Evolutionary conservation across 1,284 basidiomycete species (phyloP).

Genomic region (Austroboletus olivaceoglutinosus): DNA sequence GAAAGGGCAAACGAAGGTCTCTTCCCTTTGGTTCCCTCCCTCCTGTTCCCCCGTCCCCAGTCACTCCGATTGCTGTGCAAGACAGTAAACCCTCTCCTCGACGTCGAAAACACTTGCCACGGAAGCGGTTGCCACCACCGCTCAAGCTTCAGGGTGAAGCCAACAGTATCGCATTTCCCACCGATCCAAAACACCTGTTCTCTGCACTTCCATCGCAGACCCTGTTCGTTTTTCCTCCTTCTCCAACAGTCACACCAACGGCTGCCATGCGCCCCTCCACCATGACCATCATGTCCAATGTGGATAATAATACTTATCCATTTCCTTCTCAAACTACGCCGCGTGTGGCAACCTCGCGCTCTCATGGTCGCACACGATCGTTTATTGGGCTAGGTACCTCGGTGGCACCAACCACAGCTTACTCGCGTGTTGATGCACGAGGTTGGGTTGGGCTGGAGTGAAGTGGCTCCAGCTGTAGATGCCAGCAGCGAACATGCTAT

Average conservation of each 20-base stretch:
- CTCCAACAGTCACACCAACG: slow-evolving; percentile 52
- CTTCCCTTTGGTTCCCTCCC: slow-evolving; percentile 58
- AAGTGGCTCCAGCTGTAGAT: slow-evolving; percentile 9
- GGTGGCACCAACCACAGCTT: slow-evolving; percentile 76
- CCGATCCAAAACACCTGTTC: slow-evolving; percentile 17
- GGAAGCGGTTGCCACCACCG: slow-evolving; percentile 55
- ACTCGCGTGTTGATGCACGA: slow-evolving; percentile 75
- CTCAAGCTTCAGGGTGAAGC: slow-evolving; percentile 42
- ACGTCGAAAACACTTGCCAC: slow-evolving; percentile 38
- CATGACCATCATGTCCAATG: slow-evolving; percentile 66
- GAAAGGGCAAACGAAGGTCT: slow-evolving; percentile 58
- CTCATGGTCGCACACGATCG: slow-evolving; percentile 64
- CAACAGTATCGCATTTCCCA: slow-evolving; percentile 28
- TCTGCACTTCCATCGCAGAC: slow-evolving; percentile 61
- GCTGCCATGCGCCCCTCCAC: slow-evolving; percentile 57
- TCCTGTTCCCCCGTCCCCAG: slow-evolving; percentile 68
- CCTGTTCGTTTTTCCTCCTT: slow-evolving; percentile 80
- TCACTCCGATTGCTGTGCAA: slow-evolving; percentile 46
- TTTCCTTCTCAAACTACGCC: slow-evolving; percentile 67
- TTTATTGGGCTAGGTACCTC: slow-evolving; percentile 67
- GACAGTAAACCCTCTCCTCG: slow-evolving; percentile 21
- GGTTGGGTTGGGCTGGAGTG: slow-evolving; percentile 64
- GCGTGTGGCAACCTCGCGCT: slow-evolving; percentile 65
- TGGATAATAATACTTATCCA: slow-evolving; percentile 45
- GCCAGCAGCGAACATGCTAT: slow-evolving; percentile 8